Evolutionary conservation across 2,329 filamentous ascomycete species (phyloP).

Genomic region (Trichoderma afroharzianum): DNA sequence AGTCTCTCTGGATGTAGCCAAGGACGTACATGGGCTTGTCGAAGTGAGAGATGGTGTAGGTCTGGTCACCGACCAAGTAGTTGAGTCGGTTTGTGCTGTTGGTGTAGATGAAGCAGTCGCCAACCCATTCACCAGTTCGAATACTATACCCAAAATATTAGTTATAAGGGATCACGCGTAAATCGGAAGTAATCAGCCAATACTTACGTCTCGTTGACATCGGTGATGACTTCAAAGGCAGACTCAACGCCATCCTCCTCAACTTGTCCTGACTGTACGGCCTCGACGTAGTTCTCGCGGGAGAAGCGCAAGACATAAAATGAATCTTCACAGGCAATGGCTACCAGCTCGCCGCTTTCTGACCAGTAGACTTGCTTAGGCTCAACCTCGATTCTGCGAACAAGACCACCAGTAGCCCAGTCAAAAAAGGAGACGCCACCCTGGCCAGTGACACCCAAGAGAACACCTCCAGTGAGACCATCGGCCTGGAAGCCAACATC

Average conservation of each 20-base stretch:
- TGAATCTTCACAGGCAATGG: slow-evolving; percentile 89
- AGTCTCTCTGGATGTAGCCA: slow-evolving; percentile 92
- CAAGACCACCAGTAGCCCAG: slow-evolving; percentile 85
- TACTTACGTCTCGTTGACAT: slow-evolving; percentile 79
- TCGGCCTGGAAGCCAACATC: slow-evolving; percentile 96
- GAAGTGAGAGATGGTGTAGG: slow-evolving; percentile 95
- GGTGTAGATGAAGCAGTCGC: slow-evolving; percentile 98
- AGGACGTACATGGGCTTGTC: slow-evolving; percentile 93
- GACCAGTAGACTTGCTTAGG: slow-evolving; percentile 86
- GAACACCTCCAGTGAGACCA: slow-evolving; percentile 79
- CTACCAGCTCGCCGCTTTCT: slow-evolving; percentile 88
- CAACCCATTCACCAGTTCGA: slow-evolving; percentile 94
- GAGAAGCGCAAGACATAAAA: slow-evolving; percentile 94
- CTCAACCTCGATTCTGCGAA: slow-evolving; percentile 84
- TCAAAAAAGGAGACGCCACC: slow-evolving; percentile 95
- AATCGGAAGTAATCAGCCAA: neutral
- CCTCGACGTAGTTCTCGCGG: slow-evolving; percentile 80
- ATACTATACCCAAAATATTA: slow-evolving; percentile 50
- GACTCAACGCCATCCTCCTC: slow-evolving; percentile 92
- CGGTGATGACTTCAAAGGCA: slow-evolving; percentile 93
- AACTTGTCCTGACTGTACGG: slow-evolving; percentile 73
- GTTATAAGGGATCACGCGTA: neutral
- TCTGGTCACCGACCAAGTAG: slow-evolving; percentile 96
- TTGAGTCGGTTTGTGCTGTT: slow-evolving; percentile 95
- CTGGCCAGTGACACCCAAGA: slow-evolving; percentile 92